Base-by-base conservation (phyloP, 2,329 filamentous ascomycete genomes). In the Dactylellina cionopaga region DNA sequence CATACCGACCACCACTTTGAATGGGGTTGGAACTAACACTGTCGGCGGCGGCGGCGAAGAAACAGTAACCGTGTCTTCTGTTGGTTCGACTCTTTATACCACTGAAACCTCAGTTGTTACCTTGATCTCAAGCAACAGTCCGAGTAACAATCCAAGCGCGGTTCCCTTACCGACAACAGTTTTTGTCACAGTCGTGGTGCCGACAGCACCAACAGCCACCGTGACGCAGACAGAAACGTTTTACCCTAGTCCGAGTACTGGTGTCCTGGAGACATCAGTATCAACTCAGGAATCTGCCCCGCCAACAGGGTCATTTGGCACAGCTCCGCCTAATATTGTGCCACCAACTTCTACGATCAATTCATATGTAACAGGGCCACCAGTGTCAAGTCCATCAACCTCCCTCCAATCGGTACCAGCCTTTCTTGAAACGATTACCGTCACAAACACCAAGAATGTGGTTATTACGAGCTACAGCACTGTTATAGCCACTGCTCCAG, bases 171-270 rank as follows among this genome's bases (percentile, higher is more conserved):
- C 64, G 5, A 54, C 44, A 44, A 65, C 68, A 5, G 52, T 72
- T 17, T 72, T 52, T 27, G 52, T 72, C 9, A 72, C 68, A 3
- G 37, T 65, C 15, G 49, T 65, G 27, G 39, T 65, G 5, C 51
- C 59, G 9, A 44, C 43, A 2, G 68, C 54, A 37, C 60, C 60
- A 29, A 65, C 60, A 1, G 37, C 49, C 10, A 65, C 60, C 5
- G 60, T 65, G 5, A 65, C 60, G 2, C 6, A 65, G 49, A 72
- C 68, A n/a, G 63, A 43, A 5, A 58, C 54, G 2, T 27, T 72
- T 6, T 72, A 60, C 19, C 68, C 68, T 3, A 72, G 59, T 24
- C 13, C 15, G 10, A 41, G 31, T 10, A 9, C 52, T 19, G 46
- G 29, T 51, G 31, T 33, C 35, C 49, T 25, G 43, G 56, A 56